A percentile compares a stretch with the other conserved stretches of the same genome.
phyloP scores from a whole-genome alignment of 148 eudicot genomes.

The Chenopodium formosanum region DNA sequence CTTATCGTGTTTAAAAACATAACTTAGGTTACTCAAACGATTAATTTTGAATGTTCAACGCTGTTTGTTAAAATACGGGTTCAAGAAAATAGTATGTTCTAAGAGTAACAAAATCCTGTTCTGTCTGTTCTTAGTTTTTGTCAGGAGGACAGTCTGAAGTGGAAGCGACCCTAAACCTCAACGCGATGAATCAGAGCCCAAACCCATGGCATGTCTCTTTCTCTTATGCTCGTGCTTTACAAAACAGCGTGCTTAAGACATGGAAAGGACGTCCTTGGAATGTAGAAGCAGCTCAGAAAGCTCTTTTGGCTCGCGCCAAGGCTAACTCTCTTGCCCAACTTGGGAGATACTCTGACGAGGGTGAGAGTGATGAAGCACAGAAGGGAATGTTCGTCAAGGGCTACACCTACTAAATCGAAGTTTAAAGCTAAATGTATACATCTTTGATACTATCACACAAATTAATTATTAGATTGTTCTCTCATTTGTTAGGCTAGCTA shows the following conservation, averaged over 20 bases:
- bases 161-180: conserved; percentile 83
- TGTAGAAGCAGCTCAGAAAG: conserved; percentile 68
- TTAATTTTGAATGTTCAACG: too few species aligned
- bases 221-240: conserved; percentile 92
- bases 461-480: neutral
- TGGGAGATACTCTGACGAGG: conserved; percentile 74
- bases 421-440: neutral
- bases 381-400: conserved; percentile 95
- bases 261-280: conserved; percentile 91
- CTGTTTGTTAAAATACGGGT: too few species aligned
- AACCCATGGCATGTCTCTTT: conserved; percentile 99
- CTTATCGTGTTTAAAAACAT: neutral
- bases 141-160: conserved; percentile 97
- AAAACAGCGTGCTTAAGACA: conserved; percentile 80
- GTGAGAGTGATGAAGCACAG: conserved; percentile 79
- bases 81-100: neutral
- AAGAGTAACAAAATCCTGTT: neutral
- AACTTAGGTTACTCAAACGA: neutral
- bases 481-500: neutral
- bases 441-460: neutral
- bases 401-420: conserved; percentile 58
- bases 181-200: conserved; percentile 94
- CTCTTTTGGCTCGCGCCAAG: conserved; percentile 79
- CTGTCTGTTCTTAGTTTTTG: conserved; percentile 52
- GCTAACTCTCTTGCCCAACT: conserved; percentile 94